Evolutionary conservation across 1,139 yeast genomes (phyloP), one percentile per base, ranked within the genome.

Genomic region (Kodamaea sp.): DNA sequence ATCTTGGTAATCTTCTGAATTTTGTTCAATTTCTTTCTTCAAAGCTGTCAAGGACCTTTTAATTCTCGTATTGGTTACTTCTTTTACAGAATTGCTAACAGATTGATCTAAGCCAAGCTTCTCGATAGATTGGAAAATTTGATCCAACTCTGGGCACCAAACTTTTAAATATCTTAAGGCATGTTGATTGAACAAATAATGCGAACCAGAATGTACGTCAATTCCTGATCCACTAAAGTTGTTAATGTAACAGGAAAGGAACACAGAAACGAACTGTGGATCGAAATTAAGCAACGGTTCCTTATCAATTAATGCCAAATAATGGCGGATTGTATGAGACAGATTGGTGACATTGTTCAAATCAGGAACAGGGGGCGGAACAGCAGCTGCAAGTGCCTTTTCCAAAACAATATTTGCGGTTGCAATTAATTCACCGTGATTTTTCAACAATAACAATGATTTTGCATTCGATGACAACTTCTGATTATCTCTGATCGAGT

Each of bases 141-240:
- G 36, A 2, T 51, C 52, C n/a, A 66, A 49, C 41, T 67, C 70
- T 2, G 72, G 70, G 42, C 59, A 48, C 69, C 69, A 66, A 5
- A 53, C 46, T 30, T 49, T 47, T 37, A 67, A 48, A 34, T 59
- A 64, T 11, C 48, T 44, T 35, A 67, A 50, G 1, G 65, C 71
- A 31, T 52, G 56, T 37, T 58, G 54, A 24, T 60, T 48, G 42
- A 65, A 67, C 27, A 48, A 40, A 42, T 65, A 65, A 44, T 67
- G 70, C 3, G 66, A 56, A 2, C 68, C 67, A 34, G 54, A 41
- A 7, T 43, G 45, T 11, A 46, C 35, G 25, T 47, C 46, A 26
- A 41, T 33, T 1, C 66, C 65, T 5, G 69, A 63, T 2, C 67
- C 66, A 11, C 57, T 47, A 25, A 50, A 45, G n/a, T 47, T 42